A percentile compares a stretch with the other conserved stretches of the same genome.
Evolutionary conservation across 2,329 filamentous ascomycete species (phyloP).

Genomic region (Scytalidium lignicola): DNA sequence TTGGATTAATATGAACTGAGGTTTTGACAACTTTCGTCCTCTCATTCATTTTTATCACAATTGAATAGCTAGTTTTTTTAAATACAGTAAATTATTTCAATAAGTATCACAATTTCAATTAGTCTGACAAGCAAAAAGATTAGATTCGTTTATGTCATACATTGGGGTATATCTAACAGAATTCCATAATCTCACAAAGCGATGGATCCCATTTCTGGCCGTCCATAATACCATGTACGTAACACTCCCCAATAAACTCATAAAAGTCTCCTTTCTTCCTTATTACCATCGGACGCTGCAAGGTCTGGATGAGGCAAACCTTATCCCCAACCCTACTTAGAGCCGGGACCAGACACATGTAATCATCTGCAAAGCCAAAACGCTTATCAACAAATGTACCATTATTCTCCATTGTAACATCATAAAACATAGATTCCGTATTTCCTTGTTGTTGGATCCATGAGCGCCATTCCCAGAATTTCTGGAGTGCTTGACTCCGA

Average conservation of each 20-base stretch:
- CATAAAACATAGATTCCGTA: neutral
- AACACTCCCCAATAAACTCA: neutral
- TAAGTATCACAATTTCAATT: too few relatives aligned
- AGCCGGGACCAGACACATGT: neutral
- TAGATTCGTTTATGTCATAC: too few relatives aligned
- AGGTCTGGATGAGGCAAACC: neutral
- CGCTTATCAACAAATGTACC: neutral
- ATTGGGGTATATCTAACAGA: neutral
- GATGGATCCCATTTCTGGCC: neutral
- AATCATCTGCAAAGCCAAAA: neutral
- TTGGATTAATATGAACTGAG: constrained; percentile 4
- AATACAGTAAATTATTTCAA: too few relatives aligned
- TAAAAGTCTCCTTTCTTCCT: neutral
- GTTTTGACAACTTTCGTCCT: neutral
- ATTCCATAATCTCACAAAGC: neutral
- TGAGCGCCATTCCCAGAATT: neutral
- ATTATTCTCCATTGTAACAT: neutral
- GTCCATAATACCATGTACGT: neutral
- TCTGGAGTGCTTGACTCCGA: neutral
- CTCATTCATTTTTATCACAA: neutral
- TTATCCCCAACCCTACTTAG: neutral
- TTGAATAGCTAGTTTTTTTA: too few relatives aligned
- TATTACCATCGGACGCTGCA: neutral
- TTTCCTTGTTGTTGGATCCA: neutral
- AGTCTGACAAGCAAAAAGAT: too few relatives aligned